These are phyloP conservation scores for Eucalyptus tenuipes DNA, from an alignment of 345 rosid species.

Conservation along the genomic window DNA sequence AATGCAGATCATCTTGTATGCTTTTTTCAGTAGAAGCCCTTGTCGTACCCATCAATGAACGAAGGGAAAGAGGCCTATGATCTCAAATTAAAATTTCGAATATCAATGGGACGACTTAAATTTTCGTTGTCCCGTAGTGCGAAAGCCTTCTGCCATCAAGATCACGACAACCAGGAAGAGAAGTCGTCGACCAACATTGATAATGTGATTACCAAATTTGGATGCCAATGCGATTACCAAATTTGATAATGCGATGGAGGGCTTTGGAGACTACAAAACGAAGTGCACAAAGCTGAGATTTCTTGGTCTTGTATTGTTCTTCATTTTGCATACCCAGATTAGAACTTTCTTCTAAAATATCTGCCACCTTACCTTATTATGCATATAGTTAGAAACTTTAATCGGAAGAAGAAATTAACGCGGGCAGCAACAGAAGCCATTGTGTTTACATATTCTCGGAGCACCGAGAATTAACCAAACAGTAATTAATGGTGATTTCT, in stretches of 20 bases:
- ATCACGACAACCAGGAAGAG: too few relatives aligned
- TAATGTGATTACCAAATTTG: too few relatives aligned
- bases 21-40: not conserved
- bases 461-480: conserved; percentile 33
- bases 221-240: too few relatives aligned
- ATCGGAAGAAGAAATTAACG: conserved; percentile 51
- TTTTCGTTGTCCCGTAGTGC: not conserved
- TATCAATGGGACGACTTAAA: not conserved
- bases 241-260: not conserved
- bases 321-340: conserved; percentile 1
- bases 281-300: not conserved
- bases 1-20: not conserved
- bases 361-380: conserved; percentile 4
- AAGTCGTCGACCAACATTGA: too few relatives aligned
- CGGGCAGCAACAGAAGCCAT: conserved; percentile 85
- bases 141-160: not conserved
- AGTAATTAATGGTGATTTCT: not conserved
- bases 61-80: not conserved
- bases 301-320: not conserved
- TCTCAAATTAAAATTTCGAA: not conserved
- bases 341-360: conserved; percentile 31
- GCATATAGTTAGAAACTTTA: conserved; percentile 1
- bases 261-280: not conserved
- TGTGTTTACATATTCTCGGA: not conserved
- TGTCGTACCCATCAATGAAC: not conserved